A percentile compares a stretch with the other conserved stretches of the same genome.
Evolutionary conservation across 2,329 filamentous ascomycete species (phyloP).

Genomic region (Diaporthe helianthi): DNA sequence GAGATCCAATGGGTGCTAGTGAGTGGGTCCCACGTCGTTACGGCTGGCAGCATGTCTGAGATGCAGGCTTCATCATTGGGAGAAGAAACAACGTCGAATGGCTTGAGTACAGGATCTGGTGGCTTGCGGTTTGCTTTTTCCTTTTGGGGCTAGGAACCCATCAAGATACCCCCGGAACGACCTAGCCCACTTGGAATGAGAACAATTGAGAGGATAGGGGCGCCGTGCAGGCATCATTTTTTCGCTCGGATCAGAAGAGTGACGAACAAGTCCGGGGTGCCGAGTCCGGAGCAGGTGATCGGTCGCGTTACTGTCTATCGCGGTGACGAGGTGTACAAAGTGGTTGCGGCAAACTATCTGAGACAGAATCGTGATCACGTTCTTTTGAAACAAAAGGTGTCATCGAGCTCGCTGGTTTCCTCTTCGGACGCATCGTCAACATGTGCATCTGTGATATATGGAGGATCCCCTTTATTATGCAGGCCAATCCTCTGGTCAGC

Average conservation of each 20-base stretch:
- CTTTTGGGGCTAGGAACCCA: not conserved
- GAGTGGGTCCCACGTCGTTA: constrained; percentile 13
- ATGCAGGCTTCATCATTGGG: constrained; percentile 14
- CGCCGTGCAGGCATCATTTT: not conserved
- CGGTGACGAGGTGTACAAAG: not conserved
- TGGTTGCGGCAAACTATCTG: constrained; percentile 15
- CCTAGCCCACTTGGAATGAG: constrained; percentile 17
- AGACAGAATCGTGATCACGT: constrained; percentile 21
- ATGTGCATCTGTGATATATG: constrained; percentile 1
- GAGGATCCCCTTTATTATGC: constrained; percentile 37
- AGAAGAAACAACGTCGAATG: constrained; percentile 19
- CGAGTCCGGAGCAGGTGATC: constrained; percentile 18
- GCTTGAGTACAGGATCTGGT: not conserved
- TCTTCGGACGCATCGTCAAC: constrained; percentile 43
- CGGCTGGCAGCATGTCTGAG: constrained; percentile 24
- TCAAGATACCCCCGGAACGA: constrained; percentile 14
- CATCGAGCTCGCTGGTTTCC: constrained; percentile 53
- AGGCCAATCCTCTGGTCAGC: constrained; percentile 1
- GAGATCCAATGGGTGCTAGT: constrained; percentile 8
- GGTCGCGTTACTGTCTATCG: constrained; percentile 4
- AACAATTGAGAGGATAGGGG: not conserved
- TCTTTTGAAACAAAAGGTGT: constrained; percentile 57
- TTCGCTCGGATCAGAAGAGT: not conserved
- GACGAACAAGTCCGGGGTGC: not conserved
- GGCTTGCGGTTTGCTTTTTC: not conserved